phyloP scores from a whole-genome alignment of 768 basidiomycete genomes.

The Daedaleopsis sinensis region DNA sequence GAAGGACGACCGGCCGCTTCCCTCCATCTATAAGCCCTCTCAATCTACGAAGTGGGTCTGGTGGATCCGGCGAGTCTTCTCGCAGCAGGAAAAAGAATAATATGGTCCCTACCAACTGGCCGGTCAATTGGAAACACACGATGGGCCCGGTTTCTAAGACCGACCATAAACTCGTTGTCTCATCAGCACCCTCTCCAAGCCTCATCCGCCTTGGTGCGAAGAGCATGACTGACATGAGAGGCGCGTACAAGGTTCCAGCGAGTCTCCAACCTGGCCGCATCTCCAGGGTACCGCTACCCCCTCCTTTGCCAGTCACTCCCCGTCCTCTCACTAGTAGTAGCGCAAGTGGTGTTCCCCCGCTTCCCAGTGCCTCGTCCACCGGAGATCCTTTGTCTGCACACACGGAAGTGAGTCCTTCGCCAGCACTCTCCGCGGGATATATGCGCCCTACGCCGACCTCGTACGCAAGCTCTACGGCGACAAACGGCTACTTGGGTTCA shows the following conservation, averaged over 20 bases:
- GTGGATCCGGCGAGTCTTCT: conserved; percentile 22
- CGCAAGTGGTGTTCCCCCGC: conserved; percentile 1
- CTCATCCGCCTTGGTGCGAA: conserved; percentile 43
- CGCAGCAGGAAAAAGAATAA: conserved; percentile 30
- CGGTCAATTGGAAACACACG: conserved; percentile 52
- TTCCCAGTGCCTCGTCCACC: conserved; percentile 10
- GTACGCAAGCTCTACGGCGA: neutral
- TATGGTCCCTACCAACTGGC: conserved; percentile 49
- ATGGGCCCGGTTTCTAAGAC: conserved; percentile 37
- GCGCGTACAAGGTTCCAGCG: conserved; percentile 35
- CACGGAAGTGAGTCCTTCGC: neutral
- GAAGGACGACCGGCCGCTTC: conserved; percentile 23
- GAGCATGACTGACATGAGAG: conserved; percentile 60
- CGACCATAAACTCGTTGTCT: conserved; percentile 37
- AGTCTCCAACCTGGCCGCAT: conserved; percentile 37
- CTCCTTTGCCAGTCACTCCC: conserved; percentile 35
- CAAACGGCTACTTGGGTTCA: conserved; percentile 29
- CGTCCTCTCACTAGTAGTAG: conserved; percentile 24
- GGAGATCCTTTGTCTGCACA: conserved; percentile 10
- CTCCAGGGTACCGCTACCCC: conserved; percentile 17
- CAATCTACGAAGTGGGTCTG: conserved; percentile 18
- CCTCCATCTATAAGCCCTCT: conserved; percentile 19
- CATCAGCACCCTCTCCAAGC: conserved; percentile 36
- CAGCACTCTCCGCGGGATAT: conserved; percentile 8
- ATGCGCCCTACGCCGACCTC: conserved; percentile 3